Evolutionary conservation across 176 grass and related monocot genomes (phyloP), one percentile per base, ranked within the genome.

Genomic region (Paspalum notatum): DNA sequence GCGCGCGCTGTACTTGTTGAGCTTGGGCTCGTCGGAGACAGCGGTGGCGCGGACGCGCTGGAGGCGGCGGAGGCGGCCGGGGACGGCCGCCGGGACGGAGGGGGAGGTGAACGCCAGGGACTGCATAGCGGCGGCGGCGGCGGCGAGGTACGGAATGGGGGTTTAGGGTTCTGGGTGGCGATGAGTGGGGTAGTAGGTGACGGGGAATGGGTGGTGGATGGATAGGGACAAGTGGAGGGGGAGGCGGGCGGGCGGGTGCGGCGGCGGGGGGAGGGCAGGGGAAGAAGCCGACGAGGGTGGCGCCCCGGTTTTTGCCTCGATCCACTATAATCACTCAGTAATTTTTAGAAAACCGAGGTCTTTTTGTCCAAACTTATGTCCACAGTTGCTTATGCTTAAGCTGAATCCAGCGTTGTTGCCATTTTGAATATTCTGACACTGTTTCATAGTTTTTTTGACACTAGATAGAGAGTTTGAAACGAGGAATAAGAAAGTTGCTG

Each of bases 1-100:
- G 70, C 92, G 95, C 62, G 92, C 87, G 79, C 92, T 98, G 88
- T 93, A 95, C 77, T 77, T 89, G 79, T 98, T 98, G 38, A 94
- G 87, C 84, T 98, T 93, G 38, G 68, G 14, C 66, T 83, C 83
- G 52, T 71, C 80, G 38, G 83, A 41, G 61, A 78, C 88, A 26
- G 91, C 24, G 48, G 83, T 46, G 59, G 90, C 82, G 46, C 86
- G 82, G 77, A 87, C 41, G 42, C 44, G 84, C 37, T 68, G 80
- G 51, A 76, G 71, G 40, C 75, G 57, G 73, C 66, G 65, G 67
- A 42, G 41, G 79, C 32, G 14, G 60, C 44, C 11, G 74, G 66
- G 8, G 68, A 14, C 47, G 15, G 72, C 27, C 45, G 68, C 54
- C 54, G 83, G 79, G 51, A 72, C 40, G 18, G 54, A 47, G 1